Percentiles rank a stretch among this genome's conserved stretches.
Conservation (phyloP, 2,329 filamentous ascomycete species). For the Ophiostoma novo-ulmi region DNA sequence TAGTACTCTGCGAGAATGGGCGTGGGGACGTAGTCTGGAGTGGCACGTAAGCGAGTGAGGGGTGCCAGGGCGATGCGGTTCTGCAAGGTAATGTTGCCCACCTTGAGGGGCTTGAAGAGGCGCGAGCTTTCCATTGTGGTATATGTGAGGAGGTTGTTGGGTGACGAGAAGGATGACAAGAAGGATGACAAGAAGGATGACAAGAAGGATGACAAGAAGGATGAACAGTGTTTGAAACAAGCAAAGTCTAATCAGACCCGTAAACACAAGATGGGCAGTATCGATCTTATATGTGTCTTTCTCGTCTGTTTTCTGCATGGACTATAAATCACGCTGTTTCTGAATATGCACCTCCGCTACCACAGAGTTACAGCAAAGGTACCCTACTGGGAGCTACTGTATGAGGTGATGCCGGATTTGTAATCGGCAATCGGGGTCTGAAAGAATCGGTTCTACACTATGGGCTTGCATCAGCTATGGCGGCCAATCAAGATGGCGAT, state of each 20-base stretch:
- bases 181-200: neutral
- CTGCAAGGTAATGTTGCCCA: constrained; percentile 13
- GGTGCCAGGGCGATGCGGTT: constrained; percentile 39
- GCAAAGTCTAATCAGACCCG: neutral
- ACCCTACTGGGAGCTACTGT: neutral
- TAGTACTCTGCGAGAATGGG: constrained; percentile 42
- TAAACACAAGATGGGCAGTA: neutral
- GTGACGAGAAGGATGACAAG: neutral
- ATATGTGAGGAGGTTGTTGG: neutral
- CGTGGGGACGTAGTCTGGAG: constrained; percentile 30
- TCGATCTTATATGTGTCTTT: neutral
- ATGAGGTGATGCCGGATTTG: neutral
- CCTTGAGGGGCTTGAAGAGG: constrained; percentile 14
- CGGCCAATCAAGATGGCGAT: neutral
- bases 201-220: neutral
- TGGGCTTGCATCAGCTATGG: no score
- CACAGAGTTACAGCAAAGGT: neutral
- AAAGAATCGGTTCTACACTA: neutral
- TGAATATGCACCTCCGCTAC: neutral
- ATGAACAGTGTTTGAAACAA: neutral
- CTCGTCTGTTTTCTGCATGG: neutral
- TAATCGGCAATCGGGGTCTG: neutral
- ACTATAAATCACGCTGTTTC: neutral
- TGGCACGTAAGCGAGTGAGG: constrained; percentile 48
- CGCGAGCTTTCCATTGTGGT: constrained; percentile 11